A percentile compares a stretch with the other conserved stretches of the same genome.
phyloP scores from a whole-genome alignment of 441 rosid genomes.

The Theobroma grandiflorum region DNA sequence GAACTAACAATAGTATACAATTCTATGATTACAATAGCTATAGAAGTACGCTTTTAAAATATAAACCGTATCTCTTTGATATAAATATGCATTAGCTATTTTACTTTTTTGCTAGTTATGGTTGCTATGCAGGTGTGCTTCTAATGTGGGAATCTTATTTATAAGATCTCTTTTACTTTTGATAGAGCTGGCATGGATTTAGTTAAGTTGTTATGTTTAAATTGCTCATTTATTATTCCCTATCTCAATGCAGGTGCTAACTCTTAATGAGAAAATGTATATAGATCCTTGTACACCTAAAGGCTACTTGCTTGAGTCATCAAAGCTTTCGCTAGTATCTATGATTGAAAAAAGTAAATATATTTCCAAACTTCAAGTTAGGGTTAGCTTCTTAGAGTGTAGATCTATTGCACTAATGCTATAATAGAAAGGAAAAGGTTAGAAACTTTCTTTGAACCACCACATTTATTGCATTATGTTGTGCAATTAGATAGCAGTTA shows the following conservation, averaged over 20 bases:
- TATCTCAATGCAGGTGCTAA: too few species aligned
- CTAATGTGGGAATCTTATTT: too few species aligned
- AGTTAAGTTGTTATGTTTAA: too few species aligned
- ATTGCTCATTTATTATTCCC: too few species aligned
- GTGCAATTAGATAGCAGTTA: background rate
- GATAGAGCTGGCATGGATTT: too few species aligned
- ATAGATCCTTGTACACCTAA: slow-evolving; percentile 82
- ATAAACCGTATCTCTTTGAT: too few species aligned
- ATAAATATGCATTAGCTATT: background rate
- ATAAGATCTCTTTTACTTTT: too few species aligned
- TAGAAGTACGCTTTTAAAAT: too few species aligned
- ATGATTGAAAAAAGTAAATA: slow-evolving; percentile 41
- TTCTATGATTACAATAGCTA: too few species aligned
- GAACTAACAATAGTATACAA: too few species aligned
- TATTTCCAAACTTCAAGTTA: slow-evolving; percentile 48
- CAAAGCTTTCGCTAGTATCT: slow-evolving; percentile 50
- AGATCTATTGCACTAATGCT: slow-evolving; percentile 65
- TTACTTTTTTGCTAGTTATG: background rate
- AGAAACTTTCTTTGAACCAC: slow-evolving; percentile 14
- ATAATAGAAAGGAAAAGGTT: slow-evolving; percentile 76
- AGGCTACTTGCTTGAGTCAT: slow-evolving; percentile 56
- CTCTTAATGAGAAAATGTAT: slow-evolving; percentile 39
- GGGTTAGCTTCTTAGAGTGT: slow-evolving; percentile 85
- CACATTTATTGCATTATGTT: background rate
- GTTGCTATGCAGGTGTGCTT: too few species aligned